Conservation (phyloP, 2,329 filamentous ascomycete genomes). For the Cladosporium halotolerans region DNA sequence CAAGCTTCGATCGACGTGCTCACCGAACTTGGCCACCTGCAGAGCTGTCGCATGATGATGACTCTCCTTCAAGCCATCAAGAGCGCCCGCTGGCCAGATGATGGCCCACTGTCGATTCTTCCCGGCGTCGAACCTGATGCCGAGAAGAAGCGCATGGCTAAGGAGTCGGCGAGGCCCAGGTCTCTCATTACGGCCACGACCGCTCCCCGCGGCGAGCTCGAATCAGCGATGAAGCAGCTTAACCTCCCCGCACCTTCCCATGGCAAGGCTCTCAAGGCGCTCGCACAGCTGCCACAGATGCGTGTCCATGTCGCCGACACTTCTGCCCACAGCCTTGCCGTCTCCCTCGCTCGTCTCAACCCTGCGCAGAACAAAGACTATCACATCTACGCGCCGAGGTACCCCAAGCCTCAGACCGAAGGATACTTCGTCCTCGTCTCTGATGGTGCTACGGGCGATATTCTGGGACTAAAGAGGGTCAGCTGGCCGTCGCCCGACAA, state of each 20-base stretch:
- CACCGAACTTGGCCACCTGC: conserved; percentile 77
- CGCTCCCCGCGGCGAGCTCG: conserved; percentile 26
- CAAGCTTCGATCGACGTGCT: conserved; percentile 93
- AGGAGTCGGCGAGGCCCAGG: conserved; percentile 28
- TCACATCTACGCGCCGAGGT: conserved; percentile 77
- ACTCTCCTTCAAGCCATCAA: conserved; percentile 86
- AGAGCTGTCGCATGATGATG: conserved; percentile 75
- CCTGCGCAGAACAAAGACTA: conserved; percentile 57
- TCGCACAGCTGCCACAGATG: conserved; percentile 63
- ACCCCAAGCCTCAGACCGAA: conserved; percentile 91
- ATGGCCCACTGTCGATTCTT: conserved; percentile 71
- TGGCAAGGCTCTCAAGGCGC: conserved; percentile 52
- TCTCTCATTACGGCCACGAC: conserved; percentile 36
- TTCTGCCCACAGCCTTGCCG: conserved; percentile 56
- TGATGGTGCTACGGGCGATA: conserved; percentile 61
- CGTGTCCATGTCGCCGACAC: conserved; percentile 54
- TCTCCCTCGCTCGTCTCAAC: conserved; percentile 63
- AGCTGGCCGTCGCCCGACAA: conserved; percentile 55
- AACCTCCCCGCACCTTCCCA: conserved; percentile 43
- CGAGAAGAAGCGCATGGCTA: conserved; percentile 37
- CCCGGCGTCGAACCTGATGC: conserved; percentile 56
- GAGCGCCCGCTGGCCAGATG: conserved; percentile 81
- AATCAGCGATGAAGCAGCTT: conserved; percentile 43
- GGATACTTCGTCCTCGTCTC: conserved; percentile 83
- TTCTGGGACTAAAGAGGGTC: conserved; percentile 79